A percentile compares a stretch with the other conserved stretches of the same genome.
Evolutionary conservation across 805 yeast species (phyloP).

Genomic region (Kuraishia capsulata): DNA sequence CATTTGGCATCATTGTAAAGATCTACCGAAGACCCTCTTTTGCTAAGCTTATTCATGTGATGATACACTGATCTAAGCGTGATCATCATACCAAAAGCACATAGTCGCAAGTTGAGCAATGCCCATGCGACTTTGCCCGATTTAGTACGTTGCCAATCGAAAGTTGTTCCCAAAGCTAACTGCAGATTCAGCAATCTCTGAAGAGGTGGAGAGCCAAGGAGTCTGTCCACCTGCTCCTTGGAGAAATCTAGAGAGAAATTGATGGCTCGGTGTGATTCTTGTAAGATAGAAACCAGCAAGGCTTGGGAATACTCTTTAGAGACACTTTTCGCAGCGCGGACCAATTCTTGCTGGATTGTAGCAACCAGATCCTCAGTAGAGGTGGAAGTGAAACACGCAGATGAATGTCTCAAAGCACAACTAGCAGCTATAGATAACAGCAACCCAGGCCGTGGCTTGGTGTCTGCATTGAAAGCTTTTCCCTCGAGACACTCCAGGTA

Average conservation of each 20-base stretch:
- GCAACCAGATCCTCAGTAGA: conserved; percentile 64
- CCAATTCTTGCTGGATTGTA: conserved; percentile 40
- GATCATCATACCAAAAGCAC: conserved; percentile 63
- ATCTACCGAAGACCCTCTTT: conserved; percentile 42
- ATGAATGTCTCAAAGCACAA: conserved; percentile 58
- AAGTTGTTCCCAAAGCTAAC: conserved; percentile 46
- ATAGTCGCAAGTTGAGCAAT: conserved; percentile 57
- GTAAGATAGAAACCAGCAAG: conserved; percentile 34
- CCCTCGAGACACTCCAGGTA: conserved; percentile 12
- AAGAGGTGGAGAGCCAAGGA: conserved; percentile 67
- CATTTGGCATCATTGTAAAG: conserved; percentile 25
- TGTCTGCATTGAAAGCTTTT: conserved; percentile 9
- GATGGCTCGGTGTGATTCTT: conserved; percentile 69
- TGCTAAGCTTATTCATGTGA: conserved; percentile 51
- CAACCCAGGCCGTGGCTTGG: conserved; percentile 16
- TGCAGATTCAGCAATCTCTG: conserved; percentile 68
- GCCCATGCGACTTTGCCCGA: conserved; percentile 47
- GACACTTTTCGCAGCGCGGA: conserved; percentile 12
- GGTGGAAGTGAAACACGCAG: conserved; percentile 58
- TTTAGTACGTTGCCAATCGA: conserved; percentile 28
- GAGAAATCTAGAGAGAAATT: conserved; percentile 63
- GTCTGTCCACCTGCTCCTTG: conserved; percentile 67
- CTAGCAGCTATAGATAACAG: conserved; percentile 42
- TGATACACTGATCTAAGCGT: conserved; percentile 52
- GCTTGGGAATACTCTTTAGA: conserved; percentile 17